phyloP scores from a whole-genome alignment of 2,329 filamentous ascomycete genomes.

The Clarireedia paspali region DNA sequence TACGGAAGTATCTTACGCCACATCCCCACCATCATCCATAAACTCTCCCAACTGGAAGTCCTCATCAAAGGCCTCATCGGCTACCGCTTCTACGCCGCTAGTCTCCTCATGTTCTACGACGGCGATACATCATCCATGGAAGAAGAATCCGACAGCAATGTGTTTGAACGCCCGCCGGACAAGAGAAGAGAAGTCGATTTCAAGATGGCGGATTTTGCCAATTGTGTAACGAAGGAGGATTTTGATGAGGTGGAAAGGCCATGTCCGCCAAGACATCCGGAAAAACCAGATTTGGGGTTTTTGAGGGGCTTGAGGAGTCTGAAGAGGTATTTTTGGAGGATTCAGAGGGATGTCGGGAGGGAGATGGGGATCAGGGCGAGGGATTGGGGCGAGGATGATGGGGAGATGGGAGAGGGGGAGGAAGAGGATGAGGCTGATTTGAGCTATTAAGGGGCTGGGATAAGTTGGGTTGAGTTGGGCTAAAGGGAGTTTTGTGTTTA shows the following conservation, averaged over 20 bases:
- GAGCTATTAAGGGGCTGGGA: neutral
- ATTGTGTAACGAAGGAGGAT: constrained; percentile 88
- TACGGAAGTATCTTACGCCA: constrained; percentile 74
- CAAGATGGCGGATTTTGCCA: constrained; percentile 98
- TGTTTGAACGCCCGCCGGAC: constrained; percentile 33
- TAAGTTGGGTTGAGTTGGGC: no score
- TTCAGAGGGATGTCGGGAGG: constrained; percentile 65
- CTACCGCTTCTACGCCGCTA: constrained; percentile 93
- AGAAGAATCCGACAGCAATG: constrained; percentile 35
- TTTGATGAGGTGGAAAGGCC: constrained; percentile 45
- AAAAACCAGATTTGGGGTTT: constrained; percentile 81
- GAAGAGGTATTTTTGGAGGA: constrained; percentile 76
- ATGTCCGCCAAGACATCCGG: constrained; percentile 75
- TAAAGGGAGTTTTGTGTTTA: no score
- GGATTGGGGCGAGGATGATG: constrained; percentile 4
- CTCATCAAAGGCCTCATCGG: constrained; percentile 74
- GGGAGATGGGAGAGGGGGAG: constrained; percentile 1
- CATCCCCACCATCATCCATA: constrained; percentile 79
- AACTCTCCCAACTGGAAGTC: constrained; percentile 72
- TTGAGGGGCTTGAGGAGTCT: constrained; percentile 75
- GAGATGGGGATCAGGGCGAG: constrained; percentile 14
- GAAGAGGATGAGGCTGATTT: constrained; percentile 6
- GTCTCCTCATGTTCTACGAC: constrained; percentile 91
- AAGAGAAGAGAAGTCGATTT: constrained; percentile 62
- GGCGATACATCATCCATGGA: constrained; percentile 58